Evolutionary conservation across 805 yeast species (phyloP).

Genomic region (Candida argentea): DNA sequence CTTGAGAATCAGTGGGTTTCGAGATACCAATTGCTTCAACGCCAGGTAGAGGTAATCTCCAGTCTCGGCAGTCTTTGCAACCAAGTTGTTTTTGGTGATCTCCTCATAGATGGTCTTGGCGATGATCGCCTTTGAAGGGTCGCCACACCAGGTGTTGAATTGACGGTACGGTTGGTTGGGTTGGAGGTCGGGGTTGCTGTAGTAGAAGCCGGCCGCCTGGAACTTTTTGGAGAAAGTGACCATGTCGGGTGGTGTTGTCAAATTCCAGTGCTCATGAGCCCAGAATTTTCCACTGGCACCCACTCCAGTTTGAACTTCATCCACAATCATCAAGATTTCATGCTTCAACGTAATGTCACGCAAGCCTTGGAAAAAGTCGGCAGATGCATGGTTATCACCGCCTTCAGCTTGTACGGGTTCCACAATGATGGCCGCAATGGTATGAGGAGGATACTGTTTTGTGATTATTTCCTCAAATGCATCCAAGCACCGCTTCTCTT

Average conservation of each 20-base stretch:
- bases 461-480: slow-evolving; percentile 31
- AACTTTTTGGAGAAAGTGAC: slow-evolving; percentile 65
- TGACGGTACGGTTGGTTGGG: slow-evolving; percentile 59
- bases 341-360: slow-evolving; percentile 50
- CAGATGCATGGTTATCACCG: slow-evolving; percentile 64
- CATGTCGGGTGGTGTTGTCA: slow-evolving; percentile 54
- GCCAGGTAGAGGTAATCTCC: slow-evolving; percentile 44
- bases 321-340: slow-evolving; percentile 52
- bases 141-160: slow-evolving; percentile 75
- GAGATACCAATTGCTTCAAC: slow-evolving; percentile 27
- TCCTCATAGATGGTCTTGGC: slow-evolving; percentile 54
- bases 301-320: slow-evolving; percentile 69
- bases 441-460: slow-evolving; percentile 22
- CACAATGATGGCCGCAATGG: slow-evolving; percentile 43
- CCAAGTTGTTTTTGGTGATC: slow-evolving; percentile 37
- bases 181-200: slow-evolving; percentile 46
- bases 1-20: slow-evolving; percentile 30
- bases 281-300: slow-evolving; percentile 66
- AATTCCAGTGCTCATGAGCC: slow-evolving; percentile 64
- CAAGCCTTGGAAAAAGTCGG: slow-evolving; percentile 50
- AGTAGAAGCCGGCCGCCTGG: slow-evolving; percentile 66
- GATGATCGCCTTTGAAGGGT: slow-evolving; percentile 57
- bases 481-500: slow-evolving; percentile 38
- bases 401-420: slow-evolving; percentile 69
- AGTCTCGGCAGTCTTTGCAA: slow-evolving; percentile 36